These are phyloP conservation scores for Dujonia santamariae DNA, from an alignment of 1,139 yeast species.

Conservation along the genomic window DNA sequence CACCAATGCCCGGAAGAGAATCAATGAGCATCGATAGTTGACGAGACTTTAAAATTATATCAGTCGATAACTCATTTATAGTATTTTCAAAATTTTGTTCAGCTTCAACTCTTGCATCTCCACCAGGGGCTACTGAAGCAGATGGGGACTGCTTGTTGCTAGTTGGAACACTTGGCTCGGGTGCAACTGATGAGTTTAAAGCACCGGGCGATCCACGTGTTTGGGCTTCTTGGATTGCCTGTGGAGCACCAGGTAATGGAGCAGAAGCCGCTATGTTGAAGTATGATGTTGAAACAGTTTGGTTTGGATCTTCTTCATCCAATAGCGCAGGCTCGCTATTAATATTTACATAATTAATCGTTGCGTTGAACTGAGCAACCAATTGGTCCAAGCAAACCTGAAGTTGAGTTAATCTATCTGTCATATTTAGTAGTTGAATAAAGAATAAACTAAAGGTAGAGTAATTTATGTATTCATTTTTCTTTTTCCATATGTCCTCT, in stretches of 20 bases:
- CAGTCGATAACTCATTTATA: constrained; percentile 73
- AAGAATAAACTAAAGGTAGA: background rate
- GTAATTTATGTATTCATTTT: too few relatives aligned
- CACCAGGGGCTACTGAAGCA: constrained; percentile 15
- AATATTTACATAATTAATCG: constrained; percentile 76
- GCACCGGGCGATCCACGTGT: constrained; percentile 18
- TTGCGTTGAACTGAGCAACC: constrained; percentile 87
- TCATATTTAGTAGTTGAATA: constrained; percentile 31
- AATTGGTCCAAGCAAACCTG: constrained; percentile 91
- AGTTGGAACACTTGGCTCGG: background rate
- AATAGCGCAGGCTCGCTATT: constrained; percentile 37
- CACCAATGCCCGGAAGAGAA: constrained; percentile 90
- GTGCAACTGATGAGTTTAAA: constrained; percentile 1
- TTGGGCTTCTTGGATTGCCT: too few relatives aligned
- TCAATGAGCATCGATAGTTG: constrained; percentile 86
- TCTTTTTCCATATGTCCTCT: too few relatives aligned
- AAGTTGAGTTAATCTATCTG: constrained; percentile 88
- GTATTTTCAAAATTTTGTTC: constrained; percentile 48
- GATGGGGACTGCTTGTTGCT: constrained; percentile 11
- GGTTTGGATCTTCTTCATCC: constrained; percentile 39
- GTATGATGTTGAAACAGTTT: constrained; percentile 36
- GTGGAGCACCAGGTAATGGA: constrained; percentile 33
- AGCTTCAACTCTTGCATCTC: constrained; percentile 20
- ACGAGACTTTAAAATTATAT: constrained; percentile 78
- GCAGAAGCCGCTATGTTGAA: constrained; percentile 43